Percentiles rank a stretch among this genome's conserved stretches.
Evolutionary conservation across 176 grass and related monocot genomes (phyloP).

Genomic region (Chrysopogon serrulatus): DNA sequence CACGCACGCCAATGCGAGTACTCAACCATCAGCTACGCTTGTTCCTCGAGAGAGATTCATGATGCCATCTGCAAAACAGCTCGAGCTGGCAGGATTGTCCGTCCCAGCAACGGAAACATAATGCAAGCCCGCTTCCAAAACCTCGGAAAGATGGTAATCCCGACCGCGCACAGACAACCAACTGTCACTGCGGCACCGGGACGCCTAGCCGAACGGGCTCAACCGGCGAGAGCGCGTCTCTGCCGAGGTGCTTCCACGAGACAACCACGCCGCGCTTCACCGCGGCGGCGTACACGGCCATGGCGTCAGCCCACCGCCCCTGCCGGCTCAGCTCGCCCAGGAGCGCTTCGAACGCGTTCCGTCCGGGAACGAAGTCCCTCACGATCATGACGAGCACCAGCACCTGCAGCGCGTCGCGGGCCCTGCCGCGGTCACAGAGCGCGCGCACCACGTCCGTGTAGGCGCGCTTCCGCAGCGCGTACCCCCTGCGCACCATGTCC

Average conservation of each 20-base stretch:
- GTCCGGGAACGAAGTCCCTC: conserved; percentile 54
- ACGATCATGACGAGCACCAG: conserved; percentile 65
- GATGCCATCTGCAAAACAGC: background rate
- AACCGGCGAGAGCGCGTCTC: background rate
- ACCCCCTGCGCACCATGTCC: conserved; percentile 64
- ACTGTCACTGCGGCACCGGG: conserved; percentile 27
- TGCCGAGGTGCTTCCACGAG: conserved; percentile 43
- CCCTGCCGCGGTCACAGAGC: conserved; percentile 56
- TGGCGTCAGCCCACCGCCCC: conserved; percentile 49
- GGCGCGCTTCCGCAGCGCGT: conserved; percentile 66
- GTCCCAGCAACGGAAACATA: background rate
- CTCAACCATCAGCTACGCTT: background rate
- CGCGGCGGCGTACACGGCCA: conserved; percentile 76
- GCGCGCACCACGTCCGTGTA: conserved; percentile 77
- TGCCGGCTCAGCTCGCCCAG: conserved; percentile 56
- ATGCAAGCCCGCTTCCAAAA: background rate
- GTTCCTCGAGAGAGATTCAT: background rate
- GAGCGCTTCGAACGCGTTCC: conserved; percentile 71
- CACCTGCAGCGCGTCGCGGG: conserved; percentile 57
- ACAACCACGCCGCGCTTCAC: conserved; percentile 59
- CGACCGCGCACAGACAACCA: background rate
- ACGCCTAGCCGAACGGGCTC: conserved; percentile 10
- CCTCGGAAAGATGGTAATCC: background rate
- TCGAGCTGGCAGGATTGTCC: too few relatives aligned
- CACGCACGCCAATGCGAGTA: background rate